Evolutionary conservation across 768 basidiomycete genomes (phyloP).

Genomic region (Pisolithus orientalis): DNA sequence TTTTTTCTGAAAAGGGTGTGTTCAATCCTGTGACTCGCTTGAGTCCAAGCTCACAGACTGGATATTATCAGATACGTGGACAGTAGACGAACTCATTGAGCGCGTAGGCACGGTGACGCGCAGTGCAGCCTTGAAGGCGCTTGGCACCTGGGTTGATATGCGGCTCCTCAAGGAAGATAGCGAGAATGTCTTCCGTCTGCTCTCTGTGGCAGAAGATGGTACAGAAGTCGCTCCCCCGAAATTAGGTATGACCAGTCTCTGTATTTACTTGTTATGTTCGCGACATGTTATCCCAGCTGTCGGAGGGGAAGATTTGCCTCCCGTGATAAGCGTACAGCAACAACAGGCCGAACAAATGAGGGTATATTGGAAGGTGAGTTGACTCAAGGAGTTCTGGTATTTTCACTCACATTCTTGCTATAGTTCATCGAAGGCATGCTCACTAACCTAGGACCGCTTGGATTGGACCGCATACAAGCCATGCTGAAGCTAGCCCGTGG

Average conservation of each 20-base stretch:
- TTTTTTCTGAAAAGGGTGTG: slow-evolving; percentile 69
- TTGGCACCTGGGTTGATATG: slow-evolving; percentile 78
- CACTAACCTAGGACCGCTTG: slow-evolving; percentile 72
- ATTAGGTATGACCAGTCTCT: slow-evolving; percentile 14
- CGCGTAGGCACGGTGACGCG: slow-evolving; percentile 62
- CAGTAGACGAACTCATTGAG: slow-evolving; percentile 57
- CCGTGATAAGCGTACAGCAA: slow-evolving; percentile 55
- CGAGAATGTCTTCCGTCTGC: slow-evolving; percentile 53
- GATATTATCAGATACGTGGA: slow-evolving; percentile 54
- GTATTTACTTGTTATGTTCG: background rate
- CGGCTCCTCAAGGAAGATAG: slow-evolving; percentile 71
- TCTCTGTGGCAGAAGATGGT: slow-evolving; percentile 56
- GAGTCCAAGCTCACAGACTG: background rate
- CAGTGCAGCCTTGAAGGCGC: slow-evolving; percentile 60
- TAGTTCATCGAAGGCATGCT: slow-evolving; percentile 92
- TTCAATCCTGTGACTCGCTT: background rate
- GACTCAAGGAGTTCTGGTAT: background rate
- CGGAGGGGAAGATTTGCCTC: slow-evolving; percentile 41
- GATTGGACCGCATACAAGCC: slow-evolving; percentile 77
- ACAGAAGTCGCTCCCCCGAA: slow-evolving; percentile 21
- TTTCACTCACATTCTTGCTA: background rate
- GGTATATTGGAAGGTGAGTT: slow-evolving; percentile 76
- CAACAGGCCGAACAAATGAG: slow-evolving; percentile 83
- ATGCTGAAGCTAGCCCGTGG: slow-evolving; percentile 83
- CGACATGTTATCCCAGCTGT: slow-evolving; percentile 14